A percentile compares a stretch with the other conserved stretches of the same genome.
Conservation (phyloP, 768 basidiomycete genomes). For the Podaxis sp. region DNA sequence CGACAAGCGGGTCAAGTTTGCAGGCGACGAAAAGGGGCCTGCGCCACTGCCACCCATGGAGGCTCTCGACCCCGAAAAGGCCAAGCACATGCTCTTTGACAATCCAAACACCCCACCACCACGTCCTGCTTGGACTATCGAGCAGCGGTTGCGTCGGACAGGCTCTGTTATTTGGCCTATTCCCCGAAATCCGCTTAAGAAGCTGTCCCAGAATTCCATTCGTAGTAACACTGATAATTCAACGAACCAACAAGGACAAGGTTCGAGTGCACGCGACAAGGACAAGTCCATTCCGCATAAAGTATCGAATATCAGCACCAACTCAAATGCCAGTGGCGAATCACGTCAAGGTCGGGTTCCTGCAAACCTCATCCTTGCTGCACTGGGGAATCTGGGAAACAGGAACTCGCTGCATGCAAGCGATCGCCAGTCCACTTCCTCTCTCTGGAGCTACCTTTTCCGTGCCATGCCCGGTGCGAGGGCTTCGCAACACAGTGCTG, state of each 20-base stretch:
- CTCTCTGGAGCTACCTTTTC: slow-evolving; percentile 20
- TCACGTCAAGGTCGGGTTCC: slow-evolving; percentile 27
- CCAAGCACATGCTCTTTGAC: slow-evolving; percentile 15
- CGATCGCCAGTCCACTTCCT: slow-evolving; percentile 22
- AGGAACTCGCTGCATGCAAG: slow-evolving; percentile 18
- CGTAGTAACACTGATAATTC: not conserved
- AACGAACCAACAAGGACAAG: not conserved
- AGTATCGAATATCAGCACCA: slow-evolving; percentile 29
- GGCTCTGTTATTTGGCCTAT: slow-evolving; percentile 12
- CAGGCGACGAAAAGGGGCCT: slow-evolving; percentile 17
- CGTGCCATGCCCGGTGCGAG: slow-evolving; percentile 9
- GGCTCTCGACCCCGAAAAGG: slow-evolving; percentile 4
- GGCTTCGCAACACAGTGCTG: slow-evolving; percentile 10
- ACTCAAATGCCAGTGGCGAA: slow-evolving; percentile 33
- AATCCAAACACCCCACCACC: slow-evolving; percentile 6
- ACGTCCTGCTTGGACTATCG: slow-evolving; percentile 7
- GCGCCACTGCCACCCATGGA: not conserved
- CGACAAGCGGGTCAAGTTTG: slow-evolving; percentile 43
- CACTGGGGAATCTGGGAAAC: slow-evolving; percentile 27
- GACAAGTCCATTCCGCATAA: slow-evolving; percentile 23
- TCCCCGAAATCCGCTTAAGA: slow-evolving; percentile 10
- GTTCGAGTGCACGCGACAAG: not conserved
- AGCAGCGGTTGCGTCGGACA: slow-evolving; percentile 5
- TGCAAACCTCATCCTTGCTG: slow-evolving; percentile 36
- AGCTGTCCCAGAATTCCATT: slow-evolving; percentile 6